These are phyloP conservation scores for Pleurotus platypus DNA, from an alignment of 768 basidiomycete genomes.

Conservation along the genomic window DNA sequence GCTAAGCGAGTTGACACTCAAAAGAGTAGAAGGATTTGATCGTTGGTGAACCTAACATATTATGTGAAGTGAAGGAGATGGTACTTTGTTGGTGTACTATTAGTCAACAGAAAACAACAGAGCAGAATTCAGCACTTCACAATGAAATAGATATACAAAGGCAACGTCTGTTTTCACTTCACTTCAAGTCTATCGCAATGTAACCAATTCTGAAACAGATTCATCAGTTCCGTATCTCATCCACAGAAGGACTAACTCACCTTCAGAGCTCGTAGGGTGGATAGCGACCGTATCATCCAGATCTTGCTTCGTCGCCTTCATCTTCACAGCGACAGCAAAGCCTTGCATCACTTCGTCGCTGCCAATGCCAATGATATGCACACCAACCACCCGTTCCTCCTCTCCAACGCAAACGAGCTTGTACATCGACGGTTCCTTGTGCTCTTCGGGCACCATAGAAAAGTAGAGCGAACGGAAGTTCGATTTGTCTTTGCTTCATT, in stretches of 20 bases:
- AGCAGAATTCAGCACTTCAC: too few species aligned
- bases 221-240: slow-evolving; percentile 13
- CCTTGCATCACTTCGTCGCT: slow-evolving; percentile 96
- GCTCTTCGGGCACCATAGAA: slow-evolving; percentile 82
- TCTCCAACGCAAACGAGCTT: slow-evolving; percentile 85
- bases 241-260: slow-evolving; percentile 33
- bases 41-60: too few species aligned
- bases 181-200: slow-evolving; percentile 33
- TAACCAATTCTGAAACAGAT: slow-evolving; percentile 47
- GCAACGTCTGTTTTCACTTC: too few species aligned
- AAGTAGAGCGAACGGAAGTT: slow-evolving; percentile 87
- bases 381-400: slow-evolving; percentile 94
- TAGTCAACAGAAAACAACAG: too few species aligned
- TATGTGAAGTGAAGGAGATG: too few species aligned
- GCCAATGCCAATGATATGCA: slow-evolving; percentile 89
- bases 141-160: too few species aligned
- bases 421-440: slow-evolving; percentile 94
- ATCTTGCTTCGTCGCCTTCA: slow-evolving; percentile 80
- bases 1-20: too few species aligned
- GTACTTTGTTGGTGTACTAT: too few species aligned
- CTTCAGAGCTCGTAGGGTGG: slow-evolving; percentile 85
- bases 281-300: slow-evolving; percentile 90
- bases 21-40: too few species aligned
- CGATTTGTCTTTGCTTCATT: slow-evolving; percentile 56
- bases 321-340: slow-evolving; percentile 95